Conservation (phyloP, 2,329 filamentous ascomycete genomes). For the Endoconidiophora laricicola region DNA sequence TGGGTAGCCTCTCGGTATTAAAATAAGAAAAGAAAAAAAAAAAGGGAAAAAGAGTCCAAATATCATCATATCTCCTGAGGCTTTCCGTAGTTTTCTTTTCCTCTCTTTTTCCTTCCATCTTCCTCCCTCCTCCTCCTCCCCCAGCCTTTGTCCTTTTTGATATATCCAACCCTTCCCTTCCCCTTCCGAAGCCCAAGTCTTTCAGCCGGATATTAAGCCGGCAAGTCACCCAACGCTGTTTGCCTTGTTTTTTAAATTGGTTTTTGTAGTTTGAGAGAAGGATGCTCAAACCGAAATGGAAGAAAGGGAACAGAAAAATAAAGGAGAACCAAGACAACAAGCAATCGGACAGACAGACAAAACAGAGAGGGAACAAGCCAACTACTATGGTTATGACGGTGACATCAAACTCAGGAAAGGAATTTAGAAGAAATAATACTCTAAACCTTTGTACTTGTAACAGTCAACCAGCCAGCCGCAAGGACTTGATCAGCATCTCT, state of each 20-base stretch:
- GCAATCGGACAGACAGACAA: constrained; percentile 5
- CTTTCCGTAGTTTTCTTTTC: neutral
- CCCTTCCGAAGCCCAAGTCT: no score
- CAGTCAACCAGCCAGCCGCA: neutral
- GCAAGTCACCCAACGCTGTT: no score
- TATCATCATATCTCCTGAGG: constrained; percentile 2
- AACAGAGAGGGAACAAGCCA: neutral
- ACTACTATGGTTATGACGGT: neutral
- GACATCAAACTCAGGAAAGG: constrained; percentile 3
- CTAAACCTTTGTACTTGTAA: constrained; percentile 11
- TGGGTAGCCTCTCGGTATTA: neutral
- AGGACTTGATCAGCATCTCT: no score
- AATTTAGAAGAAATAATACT: constrained; percentile 6
- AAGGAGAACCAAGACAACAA: constrained; percentile 4
- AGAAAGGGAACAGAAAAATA: constrained; percentile 7
- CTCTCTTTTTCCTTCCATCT: neutral
- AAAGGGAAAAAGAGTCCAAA: neutral
- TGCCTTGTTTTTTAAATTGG: no score
- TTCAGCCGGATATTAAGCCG: no score
- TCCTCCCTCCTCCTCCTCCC: no score
- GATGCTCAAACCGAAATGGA: no score
- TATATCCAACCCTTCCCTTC: no score
- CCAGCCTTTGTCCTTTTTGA: no score
- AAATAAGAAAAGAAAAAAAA: constrained; percentile 1
- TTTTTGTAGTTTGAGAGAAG: no score